Evolutionary conservation across 306 rosid genomes (phyloP).

Genomic region (Lathyrus sativus): DNA sequence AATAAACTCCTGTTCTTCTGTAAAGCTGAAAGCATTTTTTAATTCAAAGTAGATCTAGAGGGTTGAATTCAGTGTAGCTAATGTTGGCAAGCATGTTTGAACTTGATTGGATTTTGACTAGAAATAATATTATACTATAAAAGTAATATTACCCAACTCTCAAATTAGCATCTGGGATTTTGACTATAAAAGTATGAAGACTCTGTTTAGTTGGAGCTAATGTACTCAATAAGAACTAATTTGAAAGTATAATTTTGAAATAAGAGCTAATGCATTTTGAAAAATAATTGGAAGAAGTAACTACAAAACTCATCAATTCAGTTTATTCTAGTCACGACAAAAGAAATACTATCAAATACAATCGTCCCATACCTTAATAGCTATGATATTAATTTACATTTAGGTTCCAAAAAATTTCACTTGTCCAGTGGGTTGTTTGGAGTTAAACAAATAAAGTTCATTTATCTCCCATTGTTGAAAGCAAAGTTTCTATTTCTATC

Average conservation of each 20-base stretch:
- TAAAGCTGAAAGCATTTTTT: conserved; percentile 43
- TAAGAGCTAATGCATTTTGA: neutral
- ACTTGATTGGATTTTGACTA: neutral
- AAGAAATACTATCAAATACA: neutral
- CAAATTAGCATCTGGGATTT: neutral
- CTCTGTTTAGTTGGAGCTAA: neutral
- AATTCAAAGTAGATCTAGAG: conserved; percentile 36
- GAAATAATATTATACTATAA: neutral
- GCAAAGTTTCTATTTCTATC: neutral
- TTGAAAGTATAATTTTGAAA: neutral
- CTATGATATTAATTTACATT: neutral
- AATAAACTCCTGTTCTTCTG: conserved; percentile 37
- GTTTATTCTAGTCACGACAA: neutral
- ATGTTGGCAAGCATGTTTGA: conserved; percentile 2
- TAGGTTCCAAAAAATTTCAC: neutral
- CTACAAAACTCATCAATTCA: neutral
- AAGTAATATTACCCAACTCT: neutral
- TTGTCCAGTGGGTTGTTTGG: neutral
- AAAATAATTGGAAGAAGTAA: neutral
- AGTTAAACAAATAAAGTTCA: neutral
- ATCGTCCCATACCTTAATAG: neutral
- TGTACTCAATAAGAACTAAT: too few species aligned
- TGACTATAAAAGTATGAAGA: neutral
- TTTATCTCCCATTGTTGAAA: conserved; percentile 1
- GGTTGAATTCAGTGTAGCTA: neutral